A percentile compares a stretch with the other conserved stretches of the same genome.
Evolutionary conservation across 139 green algal genomes (phyloP).

Genomic region (Chlamydomonas sphaeroides): DNA sequence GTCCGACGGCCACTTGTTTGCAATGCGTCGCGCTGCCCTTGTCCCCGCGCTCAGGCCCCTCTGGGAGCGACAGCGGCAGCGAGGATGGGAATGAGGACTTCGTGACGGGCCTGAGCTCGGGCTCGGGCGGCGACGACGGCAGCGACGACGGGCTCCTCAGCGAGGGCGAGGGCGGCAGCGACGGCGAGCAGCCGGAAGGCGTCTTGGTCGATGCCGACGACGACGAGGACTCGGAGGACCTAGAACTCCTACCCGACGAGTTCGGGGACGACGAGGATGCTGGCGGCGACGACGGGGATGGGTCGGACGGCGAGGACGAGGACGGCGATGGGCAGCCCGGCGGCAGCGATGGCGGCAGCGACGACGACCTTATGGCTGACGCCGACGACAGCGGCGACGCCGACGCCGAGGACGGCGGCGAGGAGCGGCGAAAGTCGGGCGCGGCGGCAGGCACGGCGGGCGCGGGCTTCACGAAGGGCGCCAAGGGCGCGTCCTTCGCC

Average conservation of each 20-base stretch:
- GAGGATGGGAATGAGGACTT: neutral
- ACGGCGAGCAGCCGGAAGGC: neutral
- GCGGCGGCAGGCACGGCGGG: neutral
- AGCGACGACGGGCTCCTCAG: conserved; percentile 15
- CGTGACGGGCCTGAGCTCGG: too few relatives aligned
- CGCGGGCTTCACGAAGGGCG: conserved; percentile 60
- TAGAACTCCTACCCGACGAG: neutral
- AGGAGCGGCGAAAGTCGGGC: conserved; percentile 21
- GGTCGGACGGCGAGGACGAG: conserved; percentile 34
- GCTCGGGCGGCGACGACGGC: neutral
- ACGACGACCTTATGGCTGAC: conserved; percentile 18
- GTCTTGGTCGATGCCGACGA: too few relatives aligned
- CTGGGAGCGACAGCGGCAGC: neutral
- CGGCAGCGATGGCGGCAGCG: conserved; percentile 2
- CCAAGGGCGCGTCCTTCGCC: conserved; percentile 76
- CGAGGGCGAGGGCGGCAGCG: neutral
- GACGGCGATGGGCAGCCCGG: neutral
- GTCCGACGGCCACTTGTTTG: too few relatives aligned
- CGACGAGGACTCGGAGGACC: neutral
- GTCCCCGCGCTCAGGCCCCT: too few relatives aligned
- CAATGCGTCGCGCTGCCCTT: too few relatives aligned
- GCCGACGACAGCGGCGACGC: conserved; percentile 3
- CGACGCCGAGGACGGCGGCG: conserved; percentile 9
- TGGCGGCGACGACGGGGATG: neutral
- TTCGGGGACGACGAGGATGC: neutral